Evolutionary conservation across 495 filamentous ascomycete species (phyloP), one percentile per base, ranked within the genome.

Genomic region (Penicillium roqueforti): DNA sequence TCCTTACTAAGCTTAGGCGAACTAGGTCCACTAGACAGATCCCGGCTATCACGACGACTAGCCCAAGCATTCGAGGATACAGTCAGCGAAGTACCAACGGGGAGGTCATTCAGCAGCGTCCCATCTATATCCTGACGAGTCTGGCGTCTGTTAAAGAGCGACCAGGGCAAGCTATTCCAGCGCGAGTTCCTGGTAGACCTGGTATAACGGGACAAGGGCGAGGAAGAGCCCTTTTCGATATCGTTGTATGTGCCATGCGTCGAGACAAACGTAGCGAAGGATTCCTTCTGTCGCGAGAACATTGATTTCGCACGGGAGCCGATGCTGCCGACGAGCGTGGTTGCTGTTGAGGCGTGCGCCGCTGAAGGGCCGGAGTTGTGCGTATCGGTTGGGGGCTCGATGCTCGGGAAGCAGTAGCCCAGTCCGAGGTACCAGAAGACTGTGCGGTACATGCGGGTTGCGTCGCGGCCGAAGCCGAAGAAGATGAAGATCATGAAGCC

Each of bases 381-480:
- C 0, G 53, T 57, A 8, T 61, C 54, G 14, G 51, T 7, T 1
- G 60, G 60, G 4, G 32, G 54, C 28, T 29, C 38, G 16, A 66
- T 37, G 3, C 54, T 16, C 9, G 54, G 54, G 53, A 68, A 67
- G 45, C 55, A 70, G 25, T 60, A 57, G 16, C 61, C 63, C 18
- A 73, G 53, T 14, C 64, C 71, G 43, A 69, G 48, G 43, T 42
- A 55, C 48, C 64, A 56, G 55, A 66, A 51, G 32, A 66, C 76
- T 3, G 62, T 64, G 47, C 82, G 78, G 66, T 97, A 96, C 68
- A 87, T 83, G 40, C 78, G 77, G n/a, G 80, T 68, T 4, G 88
- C 88, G 52, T 96, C 92, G 19, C 72, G 74, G 14, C 88, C 91
- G 14, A 86, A 80, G 26, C 93, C 93, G 62, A 95, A 96, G 75